Percentiles rank a stretch among this genome's conserved stretches.
These are phyloP conservation scores for Oryza australiensis DNA, from an alignment of 176 grass and related monocot species.

Conservation along the genomic window DNA sequence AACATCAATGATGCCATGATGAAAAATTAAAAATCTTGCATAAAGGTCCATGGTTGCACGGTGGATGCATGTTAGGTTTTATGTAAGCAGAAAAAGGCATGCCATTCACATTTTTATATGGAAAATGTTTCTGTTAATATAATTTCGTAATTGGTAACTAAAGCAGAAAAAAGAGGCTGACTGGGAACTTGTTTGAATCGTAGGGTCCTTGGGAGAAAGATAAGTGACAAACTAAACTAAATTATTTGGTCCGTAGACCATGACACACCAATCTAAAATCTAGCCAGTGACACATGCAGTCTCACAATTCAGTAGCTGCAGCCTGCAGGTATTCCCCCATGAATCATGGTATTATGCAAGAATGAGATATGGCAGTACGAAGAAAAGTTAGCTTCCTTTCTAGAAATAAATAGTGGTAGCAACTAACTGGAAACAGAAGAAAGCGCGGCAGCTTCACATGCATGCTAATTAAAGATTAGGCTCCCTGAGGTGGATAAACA, in stretches of 20 bases:
- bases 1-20: neutral
- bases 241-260: neutral
- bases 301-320: neutral
- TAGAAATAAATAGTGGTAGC: neutral
- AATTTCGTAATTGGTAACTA: neutral
- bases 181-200: neutral
- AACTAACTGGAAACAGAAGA: neutral
- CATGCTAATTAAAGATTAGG: neutral
- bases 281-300: neutral
- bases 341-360: neutral
- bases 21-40: neutral
- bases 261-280: neutral
- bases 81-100: neutral
- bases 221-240: neutral
- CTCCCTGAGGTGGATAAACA: conserved; percentile 8
- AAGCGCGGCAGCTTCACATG: neutral
- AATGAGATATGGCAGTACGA: neutral
- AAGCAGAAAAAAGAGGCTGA: neutral
- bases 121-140: neutral
- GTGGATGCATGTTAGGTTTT: neutral
- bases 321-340: conserved; percentile 20
- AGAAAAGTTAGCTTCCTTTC: neutral
- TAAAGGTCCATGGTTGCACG: neutral
- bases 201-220: neutral
- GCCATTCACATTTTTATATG: neutral